phyloP scores from a whole-genome alignment of 2,329 filamentous ascomycete genomes.

The Pyrenophora seminiperda region DNA sequence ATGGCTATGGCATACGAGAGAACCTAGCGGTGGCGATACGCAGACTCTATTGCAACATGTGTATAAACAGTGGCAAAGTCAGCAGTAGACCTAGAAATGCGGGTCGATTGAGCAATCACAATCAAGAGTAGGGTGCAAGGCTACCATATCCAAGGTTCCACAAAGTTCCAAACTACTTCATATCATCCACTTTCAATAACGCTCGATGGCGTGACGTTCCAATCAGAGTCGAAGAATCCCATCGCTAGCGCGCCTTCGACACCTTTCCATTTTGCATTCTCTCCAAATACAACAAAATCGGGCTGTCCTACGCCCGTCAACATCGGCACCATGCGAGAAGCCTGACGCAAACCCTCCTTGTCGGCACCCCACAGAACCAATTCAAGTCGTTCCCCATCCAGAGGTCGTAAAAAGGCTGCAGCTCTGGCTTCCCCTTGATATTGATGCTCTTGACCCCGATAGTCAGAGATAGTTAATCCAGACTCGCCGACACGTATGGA shows the following conservation, averaged over 20 bases:
- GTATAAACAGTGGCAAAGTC: too few species aligned
- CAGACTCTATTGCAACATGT: too few species aligned
- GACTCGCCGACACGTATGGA: conserved; percentile 36
- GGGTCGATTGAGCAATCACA: too few species aligned
- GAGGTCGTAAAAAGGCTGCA: conserved; percentile 59
- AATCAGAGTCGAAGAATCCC: conserved; percentile 62
- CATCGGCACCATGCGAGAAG: conserved; percentile 60
- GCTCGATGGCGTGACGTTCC: conserved; percentile 57
- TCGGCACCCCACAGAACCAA: conserved; percentile 63
- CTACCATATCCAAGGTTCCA: too few species aligned
- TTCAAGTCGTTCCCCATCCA: conserved; percentile 56
- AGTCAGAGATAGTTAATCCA: conserved; percentile 29
- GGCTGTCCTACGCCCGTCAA: conserved; percentile 63
- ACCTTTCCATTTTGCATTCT: conserved; percentile 57
- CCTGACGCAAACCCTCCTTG: conserved; percentile 53
- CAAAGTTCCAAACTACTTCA: too few species aligned
- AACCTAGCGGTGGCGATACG: too few species aligned
- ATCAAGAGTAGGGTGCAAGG: too few species aligned
- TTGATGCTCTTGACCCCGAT: conserved; percentile 24
- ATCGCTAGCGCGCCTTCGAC: conserved; percentile 58
- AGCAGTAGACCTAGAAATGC: too few species aligned
- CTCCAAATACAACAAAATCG: conserved; percentile 59
- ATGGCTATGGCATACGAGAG: too few species aligned
- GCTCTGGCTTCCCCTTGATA: conserved; percentile 49
- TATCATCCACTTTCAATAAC: conserved; percentile 36